Evolutionary conservation across 2,329 filamentous ascomycete genomes (phyloP).

Genomic region (Scedosporium apiospermum): DNA sequence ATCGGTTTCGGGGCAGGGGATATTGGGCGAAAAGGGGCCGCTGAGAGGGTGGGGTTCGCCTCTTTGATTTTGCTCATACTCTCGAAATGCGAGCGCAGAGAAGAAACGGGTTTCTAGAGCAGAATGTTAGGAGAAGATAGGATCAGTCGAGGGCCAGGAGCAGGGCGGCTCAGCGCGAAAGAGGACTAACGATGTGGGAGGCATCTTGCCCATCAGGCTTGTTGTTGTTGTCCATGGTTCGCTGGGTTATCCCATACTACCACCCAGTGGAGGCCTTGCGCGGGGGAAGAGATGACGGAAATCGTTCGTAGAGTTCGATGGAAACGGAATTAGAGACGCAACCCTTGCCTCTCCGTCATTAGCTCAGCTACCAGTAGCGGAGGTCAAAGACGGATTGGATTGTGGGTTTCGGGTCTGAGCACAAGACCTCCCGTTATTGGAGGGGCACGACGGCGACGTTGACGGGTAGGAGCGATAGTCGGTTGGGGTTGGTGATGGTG

Average conservation of each 20-base stretch:
- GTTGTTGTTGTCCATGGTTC: constrained; percentile 11
- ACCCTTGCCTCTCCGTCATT: too few species aligned
- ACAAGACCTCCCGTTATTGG: neutral
- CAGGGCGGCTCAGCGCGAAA: neutral
- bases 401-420: neutral
- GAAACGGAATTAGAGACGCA: neutral
- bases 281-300: neutral
- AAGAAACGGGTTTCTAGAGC: constrained; percentile 67
- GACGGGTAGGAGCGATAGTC: neutral
- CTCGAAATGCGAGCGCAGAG: constrained; percentile 72
- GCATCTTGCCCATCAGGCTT: constrained; percentile 55
- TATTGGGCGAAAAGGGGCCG: constrained; percentile 19
- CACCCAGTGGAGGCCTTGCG: neutral
- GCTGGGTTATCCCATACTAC: constrained; percentile 8
- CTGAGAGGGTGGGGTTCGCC: constrained; percentile 16
- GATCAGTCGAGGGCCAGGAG: neutral
- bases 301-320: neutral
- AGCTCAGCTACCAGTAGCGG: too few species aligned
- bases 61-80: constrained; percentile 52
- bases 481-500: neutral
- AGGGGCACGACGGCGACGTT: neutral
- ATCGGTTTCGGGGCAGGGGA: constrained; percentile 32
- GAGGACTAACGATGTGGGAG: constrained; percentile 58
- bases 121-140: neutral
- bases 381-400: neutral